These are phyloP conservation scores for Komagataella pseudopastoris DNA, from an alignment of 805 yeast genomes.

Conservation along the genomic window DNA sequence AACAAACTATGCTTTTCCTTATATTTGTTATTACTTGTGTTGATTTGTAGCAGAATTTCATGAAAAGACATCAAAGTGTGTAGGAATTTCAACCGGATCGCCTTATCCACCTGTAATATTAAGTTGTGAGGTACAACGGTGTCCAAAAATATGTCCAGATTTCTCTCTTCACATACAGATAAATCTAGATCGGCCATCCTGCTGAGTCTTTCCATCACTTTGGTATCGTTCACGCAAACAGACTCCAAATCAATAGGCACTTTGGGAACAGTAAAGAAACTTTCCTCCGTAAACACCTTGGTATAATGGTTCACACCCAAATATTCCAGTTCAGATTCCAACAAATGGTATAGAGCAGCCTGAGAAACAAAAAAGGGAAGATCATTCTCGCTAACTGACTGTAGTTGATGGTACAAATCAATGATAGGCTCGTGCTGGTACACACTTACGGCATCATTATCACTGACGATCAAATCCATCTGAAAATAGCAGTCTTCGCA, in stretches of 20 bases:
- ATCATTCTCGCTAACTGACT: slow-evolving; percentile 38
- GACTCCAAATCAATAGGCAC: not conserved
- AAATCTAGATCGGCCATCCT: not conserved
- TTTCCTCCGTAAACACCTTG: not conserved
- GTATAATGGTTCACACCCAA: not conserved
- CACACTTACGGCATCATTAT: slow-evolving; percentile 1
- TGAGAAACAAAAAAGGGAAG: slow-evolving; percentile 52
- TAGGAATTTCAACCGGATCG: not conserved
- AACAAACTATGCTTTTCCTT: not conserved
- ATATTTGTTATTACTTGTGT: not conserved
- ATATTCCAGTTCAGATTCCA: slow-evolving; percentile 23
- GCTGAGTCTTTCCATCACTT: not conserved
- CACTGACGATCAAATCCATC: slow-evolving; percentile 1
- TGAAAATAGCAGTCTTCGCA: not conserved
- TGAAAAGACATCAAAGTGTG: not conserved
- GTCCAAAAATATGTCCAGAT: not conserved
- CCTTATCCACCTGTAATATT: not conserved
- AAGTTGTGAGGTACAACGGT: not conserved
- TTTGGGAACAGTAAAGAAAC: not conserved
- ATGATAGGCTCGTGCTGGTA: not conserved
- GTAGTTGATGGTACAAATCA: slow-evolving; percentile 9
- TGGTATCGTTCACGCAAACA: not conserved
- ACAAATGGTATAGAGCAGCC: slow-evolving; percentile 30
- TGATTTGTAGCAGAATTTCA: not conserved
- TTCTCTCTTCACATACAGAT: not conserved